phyloP scores from a whole-genome alignment of 106 monocot genomes.

The Dendrobium officinale region DNA sequence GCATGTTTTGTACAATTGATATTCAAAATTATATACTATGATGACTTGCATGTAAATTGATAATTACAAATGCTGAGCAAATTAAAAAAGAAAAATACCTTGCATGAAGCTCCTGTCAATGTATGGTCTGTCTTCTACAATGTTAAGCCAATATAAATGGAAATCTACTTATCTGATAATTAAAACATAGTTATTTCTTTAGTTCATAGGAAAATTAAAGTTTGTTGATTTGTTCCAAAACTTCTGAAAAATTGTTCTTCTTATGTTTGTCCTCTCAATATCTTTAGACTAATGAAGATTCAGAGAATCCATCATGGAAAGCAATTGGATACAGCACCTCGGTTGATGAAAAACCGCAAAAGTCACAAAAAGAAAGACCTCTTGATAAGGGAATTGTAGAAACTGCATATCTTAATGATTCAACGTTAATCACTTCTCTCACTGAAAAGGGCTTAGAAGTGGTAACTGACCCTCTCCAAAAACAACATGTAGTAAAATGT shows the following conservation, averaged over 20 bases:
- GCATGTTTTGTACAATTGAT: too few relatives aligned
- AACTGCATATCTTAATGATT: conserved; percentile 25
- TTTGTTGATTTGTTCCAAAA: too few relatives aligned
- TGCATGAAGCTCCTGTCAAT: too few relatives aligned
- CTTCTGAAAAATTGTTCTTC: background rate
- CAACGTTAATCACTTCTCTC: conserved; percentile 42
- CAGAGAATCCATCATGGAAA: conserved; percentile 48
- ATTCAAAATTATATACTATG: too few relatives aligned
- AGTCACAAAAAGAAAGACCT: conserved; percentile 31
- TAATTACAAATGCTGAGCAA: too few relatives aligned
- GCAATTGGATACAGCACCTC: conserved; percentile 45
- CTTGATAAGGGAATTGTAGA: conserved; percentile 75
- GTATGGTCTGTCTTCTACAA: too few relatives aligned
- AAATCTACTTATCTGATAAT: too few relatives aligned
- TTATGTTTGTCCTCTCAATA: conserved; percentile 16
- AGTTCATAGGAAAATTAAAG: too few relatives aligned
- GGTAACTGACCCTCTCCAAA: conserved; percentile 11
- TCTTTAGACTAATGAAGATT: conserved; percentile 28
- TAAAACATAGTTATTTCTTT: too few relatives aligned
- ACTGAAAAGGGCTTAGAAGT: conserved; percentile 46
- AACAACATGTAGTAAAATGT: conserved; percentile 39
- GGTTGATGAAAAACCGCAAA: background rate
- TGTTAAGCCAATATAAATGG: too few relatives aligned
- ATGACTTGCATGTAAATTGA: too few relatives aligned
- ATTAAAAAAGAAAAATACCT: too few relatives aligned